Evolutionary conservation across 768 basidiomycete genomes (phyloP), one percentile per base, ranked within the genome.

Genomic region (Auriscalpium orientale): DNA sequence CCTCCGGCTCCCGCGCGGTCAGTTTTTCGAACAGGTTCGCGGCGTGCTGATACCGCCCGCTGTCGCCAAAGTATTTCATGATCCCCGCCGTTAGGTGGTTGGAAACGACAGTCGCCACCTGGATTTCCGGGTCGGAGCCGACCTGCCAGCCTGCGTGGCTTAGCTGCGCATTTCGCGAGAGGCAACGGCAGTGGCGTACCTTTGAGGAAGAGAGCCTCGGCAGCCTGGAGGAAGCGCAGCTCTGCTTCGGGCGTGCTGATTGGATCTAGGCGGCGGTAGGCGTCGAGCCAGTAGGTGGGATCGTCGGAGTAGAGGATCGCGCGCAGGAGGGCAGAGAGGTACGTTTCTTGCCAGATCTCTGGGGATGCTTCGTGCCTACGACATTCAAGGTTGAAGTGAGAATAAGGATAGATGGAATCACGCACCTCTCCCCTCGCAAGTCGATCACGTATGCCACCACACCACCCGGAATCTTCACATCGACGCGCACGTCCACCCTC

Each of bases 391-490:
- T 20, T 28, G 6, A n/a, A 7, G 36, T 12, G 21, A 4, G n/a
- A 22, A 20, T 11, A 11, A 15, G 1, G 6, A 12, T 5, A 9
- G 34, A 34, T 15, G 11, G 15, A 38, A 33, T 9, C 37, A 71
- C 88, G 62, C 65, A 95, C 92, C 91, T 78, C 69, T 98, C 97
- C 9, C 97, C 95, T 10, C 97, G 84, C 53, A 97, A 70, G 69
- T 98, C 97, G 18, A 98, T 84, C 34, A 91, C 87, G 69, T 97
- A 98, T 5, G 95, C 90, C 60, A 86, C 83, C 15, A 99, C 97
- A 12, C 97, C 95, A 33, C 97, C 97, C 0, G 97, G 97, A 50
- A 99, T 98, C 71, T 95, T 97, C 58, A 98, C 97, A 61, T 99
- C 97, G 8, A 99, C 94, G 38, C 95, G 83, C 34, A 98, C 85